Percentiles rank a stretch among this genome's conserved stretches.
Conservation (phyloP, 441 rosid species). For the Viola pubescens region DNA sequence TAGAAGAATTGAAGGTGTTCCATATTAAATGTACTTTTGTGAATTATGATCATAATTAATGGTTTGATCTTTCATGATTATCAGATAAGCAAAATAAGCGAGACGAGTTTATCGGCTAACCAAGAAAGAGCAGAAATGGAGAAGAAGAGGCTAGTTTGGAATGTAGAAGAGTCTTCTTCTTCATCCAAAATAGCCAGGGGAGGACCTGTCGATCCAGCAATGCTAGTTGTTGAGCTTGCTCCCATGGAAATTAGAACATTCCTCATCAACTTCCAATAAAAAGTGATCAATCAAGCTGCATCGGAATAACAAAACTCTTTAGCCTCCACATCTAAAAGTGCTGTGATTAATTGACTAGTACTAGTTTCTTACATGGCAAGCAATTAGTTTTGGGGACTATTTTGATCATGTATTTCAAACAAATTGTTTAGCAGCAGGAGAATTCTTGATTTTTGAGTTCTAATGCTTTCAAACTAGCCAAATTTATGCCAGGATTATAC, state of each 20-base stretch:
- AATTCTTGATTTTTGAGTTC: no score
- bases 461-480: no score
- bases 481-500: no score
- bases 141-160: constrained; percentile 75
- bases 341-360: not conserved
- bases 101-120: constrained; percentile 73
- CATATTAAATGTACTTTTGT: not conserved
- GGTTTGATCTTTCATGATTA: constrained; percentile 10
- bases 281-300: not conserved
- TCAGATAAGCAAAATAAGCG: constrained; percentile 57
- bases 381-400: no score
- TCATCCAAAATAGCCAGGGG: constrained; percentile 42
- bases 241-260: constrained; percentile 97
- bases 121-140: constrained; percentile 80
- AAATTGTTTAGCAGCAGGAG: no score
- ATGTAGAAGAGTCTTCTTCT: constrained; percentile 41
- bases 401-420: no score
- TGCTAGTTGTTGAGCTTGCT: constrained; percentile 66
- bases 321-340: not conserved
- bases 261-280: constrained; percentile 31
- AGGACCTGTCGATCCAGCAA: constrained; percentile 39
- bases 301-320: not conserved
- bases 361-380: no score
- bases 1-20: constrained; percentile 14
- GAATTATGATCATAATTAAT: not conserved